Evolutionary conservation across 2,329 filamentous ascomycete species (phyloP).

Genomic region (Fusarium keratoplasticum): DNA sequence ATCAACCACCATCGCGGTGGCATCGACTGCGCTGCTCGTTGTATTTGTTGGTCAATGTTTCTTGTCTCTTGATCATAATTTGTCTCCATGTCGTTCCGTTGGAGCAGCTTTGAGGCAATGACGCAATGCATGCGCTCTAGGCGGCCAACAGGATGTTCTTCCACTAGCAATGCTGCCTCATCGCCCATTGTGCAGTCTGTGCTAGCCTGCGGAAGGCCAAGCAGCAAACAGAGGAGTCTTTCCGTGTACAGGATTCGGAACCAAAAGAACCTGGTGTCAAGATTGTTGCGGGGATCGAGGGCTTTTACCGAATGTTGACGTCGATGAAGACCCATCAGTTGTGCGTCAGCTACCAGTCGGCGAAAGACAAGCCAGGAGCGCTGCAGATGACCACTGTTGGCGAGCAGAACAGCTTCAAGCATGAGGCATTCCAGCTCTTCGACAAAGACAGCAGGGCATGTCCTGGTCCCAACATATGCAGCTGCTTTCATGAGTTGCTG

Average conservation of each 20-base stretch:
- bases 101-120: not conserved
- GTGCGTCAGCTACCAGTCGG: conserved; percentile 60
- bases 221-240: not conserved
- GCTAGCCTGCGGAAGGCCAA: not conserved
- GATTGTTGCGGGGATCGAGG: not conserved
- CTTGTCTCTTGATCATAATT: not conserved
- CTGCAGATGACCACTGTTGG: conserved; percentile 63
- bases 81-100: not conserved
- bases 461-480: not conserved
- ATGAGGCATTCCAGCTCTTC: not conserved
- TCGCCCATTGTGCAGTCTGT: not conserved
- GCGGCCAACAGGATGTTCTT: not conserved
- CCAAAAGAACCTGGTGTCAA: not conserved
- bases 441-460: not conserved
- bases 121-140: not conserved
- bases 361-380: conserved; percentile 63
- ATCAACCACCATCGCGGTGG: not conserved
- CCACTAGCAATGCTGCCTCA: not conserved
- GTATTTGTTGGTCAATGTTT: not conserved
- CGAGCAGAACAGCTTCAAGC: conserved; percentile 50
- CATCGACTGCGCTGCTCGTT: not conserved
- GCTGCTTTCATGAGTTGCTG: not conserved
- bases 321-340: conserved; percentile 49
- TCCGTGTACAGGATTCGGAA: not conserved
- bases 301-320: not conserved